Conservation (phyloP, 257 asterid genomes). For the Agastache rugosa region DNA sequence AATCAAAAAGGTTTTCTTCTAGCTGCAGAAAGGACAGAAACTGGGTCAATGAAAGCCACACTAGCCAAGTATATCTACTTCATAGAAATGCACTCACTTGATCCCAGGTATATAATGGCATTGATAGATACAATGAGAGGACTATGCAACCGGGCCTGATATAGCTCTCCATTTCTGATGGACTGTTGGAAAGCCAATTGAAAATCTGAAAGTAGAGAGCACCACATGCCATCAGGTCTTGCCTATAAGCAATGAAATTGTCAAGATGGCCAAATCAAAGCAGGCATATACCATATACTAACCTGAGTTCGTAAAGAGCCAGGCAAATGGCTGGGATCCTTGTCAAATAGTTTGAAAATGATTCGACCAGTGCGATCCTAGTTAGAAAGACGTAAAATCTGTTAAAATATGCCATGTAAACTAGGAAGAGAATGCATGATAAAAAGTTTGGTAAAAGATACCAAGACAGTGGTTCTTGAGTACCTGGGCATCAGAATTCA, state of each 20-base stretch:
- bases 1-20: slow-evolving; percentile 60
- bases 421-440: slow-evolving; percentile 19
- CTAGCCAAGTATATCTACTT: slow-evolving; percentile 13
- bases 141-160: slow-evolving; percentile 94
- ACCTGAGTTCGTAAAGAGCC: slow-evolving; percentile 78
- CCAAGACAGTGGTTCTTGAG: not conserved
- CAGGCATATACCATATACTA: slow-evolving; percentile 34
- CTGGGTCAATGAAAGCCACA: slow-evolving; percentile 29
- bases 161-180: slow-evolving; percentile 95
- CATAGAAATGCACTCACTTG: slow-evolving; percentile 59
- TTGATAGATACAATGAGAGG: slow-evolving; percentile 75
- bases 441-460: slow-evolving; percentile 15
- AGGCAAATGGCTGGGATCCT: slow-evolving; percentile 96
- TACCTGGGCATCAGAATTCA: slow-evolving; percentile 75
- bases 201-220: slow-evolving; percentile 56
- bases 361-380: slow-evolving; percentile 95
- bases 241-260: slow-evolving; percentile 28
- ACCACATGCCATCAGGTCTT: slow-evolving; percentile 28
- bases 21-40: slow-evolving; percentile 53
- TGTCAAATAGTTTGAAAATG: slow-evolving; percentile 86
- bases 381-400: slow-evolving; percentile 20
- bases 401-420: slow-evolving; percentile 7
- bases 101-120: slow-evolving; percentile 79
- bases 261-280: slow-evolving; percentile 10
- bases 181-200: slow-evolving; percentile 88